phyloP scores from a whole-genome alignment of 1,284 basidiomycete genomes.

The Leccinum subrobustum region DNA sequence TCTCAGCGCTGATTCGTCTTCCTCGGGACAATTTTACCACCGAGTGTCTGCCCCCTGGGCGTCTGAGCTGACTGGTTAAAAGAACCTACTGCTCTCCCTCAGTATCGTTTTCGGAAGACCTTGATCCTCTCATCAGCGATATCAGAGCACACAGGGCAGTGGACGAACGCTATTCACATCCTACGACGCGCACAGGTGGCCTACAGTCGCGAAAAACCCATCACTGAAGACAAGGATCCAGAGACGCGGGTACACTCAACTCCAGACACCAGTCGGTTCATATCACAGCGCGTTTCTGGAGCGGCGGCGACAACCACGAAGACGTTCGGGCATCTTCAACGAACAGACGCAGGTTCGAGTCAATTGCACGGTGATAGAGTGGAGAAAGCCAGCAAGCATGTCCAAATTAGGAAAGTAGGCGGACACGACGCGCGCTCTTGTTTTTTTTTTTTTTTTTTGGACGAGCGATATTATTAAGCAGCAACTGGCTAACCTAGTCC shows the following conservation, averaged over 20 bases:
- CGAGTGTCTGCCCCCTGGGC: slow-evolving; percentile 2
- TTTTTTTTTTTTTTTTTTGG: too few relatives aligned
- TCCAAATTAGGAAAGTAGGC: slow-evolving; percentile 24
- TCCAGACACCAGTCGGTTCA: background rate
- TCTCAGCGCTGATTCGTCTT: background rate
- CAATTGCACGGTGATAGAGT: background rate
- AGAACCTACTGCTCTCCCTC: background rate
- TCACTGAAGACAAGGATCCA: slow-evolving; percentile 2
- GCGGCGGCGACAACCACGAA: slow-evolving; percentile 20
- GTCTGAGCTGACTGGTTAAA: background rate
- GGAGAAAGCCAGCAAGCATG: background rate
- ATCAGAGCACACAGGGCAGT: background rate
- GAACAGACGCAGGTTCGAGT: slow-evolving; percentile 1
- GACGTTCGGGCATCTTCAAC: slow-evolving; percentile 18
- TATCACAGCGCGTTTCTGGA: slow-evolving; percentile 23
- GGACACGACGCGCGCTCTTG: too few relatives aligned
- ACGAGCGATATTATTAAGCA: too few relatives aligned
- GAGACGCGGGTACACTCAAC: background rate
- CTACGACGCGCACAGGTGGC: slow-evolving; percentile 27
- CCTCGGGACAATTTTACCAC: background rate
- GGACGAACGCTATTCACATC: background rate
- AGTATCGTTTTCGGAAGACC: background rate
- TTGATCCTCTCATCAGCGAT: slow-evolving; percentile 6
- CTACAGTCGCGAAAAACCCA: slow-evolving; percentile 6
- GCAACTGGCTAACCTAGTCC: too few relatives aligned